phyloP scores from a whole-genome alignment of 768 basidiomycete species.

The Trametes cingulata region DNA sequence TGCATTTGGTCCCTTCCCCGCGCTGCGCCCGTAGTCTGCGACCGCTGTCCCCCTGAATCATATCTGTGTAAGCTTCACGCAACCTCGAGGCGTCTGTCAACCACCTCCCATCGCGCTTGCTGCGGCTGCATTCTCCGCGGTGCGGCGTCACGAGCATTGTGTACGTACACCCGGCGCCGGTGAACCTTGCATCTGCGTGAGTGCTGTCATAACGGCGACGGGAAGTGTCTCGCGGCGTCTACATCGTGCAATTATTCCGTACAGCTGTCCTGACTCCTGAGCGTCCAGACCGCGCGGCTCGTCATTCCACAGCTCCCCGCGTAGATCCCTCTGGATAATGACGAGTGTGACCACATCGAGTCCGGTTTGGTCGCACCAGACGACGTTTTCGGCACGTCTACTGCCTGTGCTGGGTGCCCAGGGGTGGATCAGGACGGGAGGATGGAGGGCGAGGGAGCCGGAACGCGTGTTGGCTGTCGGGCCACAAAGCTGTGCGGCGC shows the following conservation, averaged over 20 bases:
- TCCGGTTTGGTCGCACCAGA: not conserved
- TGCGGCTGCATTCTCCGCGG: not conserved
- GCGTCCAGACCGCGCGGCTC: no score
- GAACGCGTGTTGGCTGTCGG: not conserved
- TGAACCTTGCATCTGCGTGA: not conserved
- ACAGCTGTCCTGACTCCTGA: not conserved
- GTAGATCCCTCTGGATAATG: not conserved
- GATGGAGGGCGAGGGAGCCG: not conserved
- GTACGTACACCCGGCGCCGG: constrained; percentile 6
- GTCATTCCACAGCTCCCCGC: no score
- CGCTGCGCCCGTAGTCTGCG: not conserved
- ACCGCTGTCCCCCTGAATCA: not conserved
- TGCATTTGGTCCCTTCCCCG: not conserved
- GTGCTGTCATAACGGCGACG: not conserved
- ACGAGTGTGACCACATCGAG: not conserved
- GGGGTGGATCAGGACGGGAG: not conserved
- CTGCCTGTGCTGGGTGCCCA: not conserved
- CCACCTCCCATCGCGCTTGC: not conserved
- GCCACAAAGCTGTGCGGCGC: not conserved
- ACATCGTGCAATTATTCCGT: not conserved
- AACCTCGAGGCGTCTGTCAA: not conserved
- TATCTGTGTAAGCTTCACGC: not conserved
- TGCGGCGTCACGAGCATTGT: not conserved
- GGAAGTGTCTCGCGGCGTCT: not conserved
- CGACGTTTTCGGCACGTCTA: not conserved